Evolutionary conservation across 2,329 filamentous ascomycete species (phyloP), one percentile per base, ranked within the genome.

Genomic region (Aspergillus unguis): DNA sequence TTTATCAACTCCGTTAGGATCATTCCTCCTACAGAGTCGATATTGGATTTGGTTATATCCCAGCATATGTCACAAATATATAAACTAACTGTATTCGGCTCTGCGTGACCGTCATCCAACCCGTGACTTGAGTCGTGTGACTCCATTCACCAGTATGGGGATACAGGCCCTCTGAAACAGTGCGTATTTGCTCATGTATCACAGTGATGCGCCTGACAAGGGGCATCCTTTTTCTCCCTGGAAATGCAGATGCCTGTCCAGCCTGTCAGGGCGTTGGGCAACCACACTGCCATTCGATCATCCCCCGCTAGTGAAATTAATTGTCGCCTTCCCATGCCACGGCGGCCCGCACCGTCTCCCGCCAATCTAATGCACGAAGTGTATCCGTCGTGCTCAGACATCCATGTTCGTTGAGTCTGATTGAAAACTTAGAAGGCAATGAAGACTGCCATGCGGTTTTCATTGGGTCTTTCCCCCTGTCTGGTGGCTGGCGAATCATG

Each of bases 311-410:
- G 53, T 58, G 37, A 48, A 48, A 48, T 48, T 42, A 58, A 54
- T 58, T 57, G 29, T 41, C 40, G 41, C 58, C 56, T 57, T 60
- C 52, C 51, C 54, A 62, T 58, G 58, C 61, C 56, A 64, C 54
- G 59, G 63, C 63, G 61, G 62, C 48, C 62, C 62, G 62, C 61
- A 50, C 63, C 63, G 62, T 61, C 61, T 64, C 61, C 62, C 62
- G 61, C 58, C 59, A 63, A 65, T 64, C 62, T 62, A 58, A 62
- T 63, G 63, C 62, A 64, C 58, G 57, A 63, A 50, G 58, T 55
- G 56, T 60, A 58, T 38, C 44, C 38, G 44, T 53, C 28, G 53
- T 56, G 9, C 31, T 9, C 31, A 32, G 9, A 9, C 6, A 9
- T 9, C 31, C 31, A 32, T 32, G 31, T 9, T 9, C 31, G 31